These are phyloP conservation scores for Colletotrichum liriopes DNA, from an alignment of 2,329 filamentous ascomycete species.

Conservation along the genomic window DNA sequence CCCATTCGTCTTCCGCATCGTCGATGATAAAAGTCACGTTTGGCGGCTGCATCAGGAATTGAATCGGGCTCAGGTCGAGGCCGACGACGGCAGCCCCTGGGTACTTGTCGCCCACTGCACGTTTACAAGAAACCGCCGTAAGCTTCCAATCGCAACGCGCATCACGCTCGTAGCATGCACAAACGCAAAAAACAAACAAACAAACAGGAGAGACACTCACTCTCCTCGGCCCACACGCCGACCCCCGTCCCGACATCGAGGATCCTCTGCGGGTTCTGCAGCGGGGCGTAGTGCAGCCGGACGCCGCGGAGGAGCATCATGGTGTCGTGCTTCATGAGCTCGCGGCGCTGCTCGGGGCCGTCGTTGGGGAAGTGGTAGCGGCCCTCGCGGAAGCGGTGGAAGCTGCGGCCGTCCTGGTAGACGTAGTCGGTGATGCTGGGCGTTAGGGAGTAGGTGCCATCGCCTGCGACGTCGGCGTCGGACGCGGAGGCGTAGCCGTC, in stretches of 20 bases:
- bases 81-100: conserved; percentile 72
- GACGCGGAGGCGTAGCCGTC: conserved; percentile 43
- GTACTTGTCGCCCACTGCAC: conserved; percentile 74
- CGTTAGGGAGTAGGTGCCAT: conserved; percentile 48
- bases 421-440: conserved; percentile 57
- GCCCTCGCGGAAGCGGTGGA: conserved; percentile 59
- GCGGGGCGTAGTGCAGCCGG: conserved; percentile 59
- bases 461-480: conserved; percentile 43
- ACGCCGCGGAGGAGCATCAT: conserved; percentile 56
- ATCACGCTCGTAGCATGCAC: background rate
- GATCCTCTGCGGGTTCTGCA: conserved; percentile 56
- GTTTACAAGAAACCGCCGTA: conserved; percentile 45
- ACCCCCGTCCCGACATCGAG: conserved; percentile 63
- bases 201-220: conserved; percentile 43
- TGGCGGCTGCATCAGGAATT: conserved; percentile 75
- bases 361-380: conserved; percentile 64
- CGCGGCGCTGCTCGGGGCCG: conserved; percentile 57
- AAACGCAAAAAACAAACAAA: background rate
- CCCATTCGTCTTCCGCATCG: conserved; percentile 67
- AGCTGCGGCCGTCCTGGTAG: conserved; percentile 60
- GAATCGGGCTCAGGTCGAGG: conserved; percentile 78
- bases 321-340: conserved; percentile 57
- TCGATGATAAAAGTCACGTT: conserved; percentile 84
- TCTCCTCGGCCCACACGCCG: conserved; percentile 76
- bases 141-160: background rate